Evolutionary conservation across 805 yeast species (phyloP).

Genomic region (Cyberlindnera meyerae): DNA sequence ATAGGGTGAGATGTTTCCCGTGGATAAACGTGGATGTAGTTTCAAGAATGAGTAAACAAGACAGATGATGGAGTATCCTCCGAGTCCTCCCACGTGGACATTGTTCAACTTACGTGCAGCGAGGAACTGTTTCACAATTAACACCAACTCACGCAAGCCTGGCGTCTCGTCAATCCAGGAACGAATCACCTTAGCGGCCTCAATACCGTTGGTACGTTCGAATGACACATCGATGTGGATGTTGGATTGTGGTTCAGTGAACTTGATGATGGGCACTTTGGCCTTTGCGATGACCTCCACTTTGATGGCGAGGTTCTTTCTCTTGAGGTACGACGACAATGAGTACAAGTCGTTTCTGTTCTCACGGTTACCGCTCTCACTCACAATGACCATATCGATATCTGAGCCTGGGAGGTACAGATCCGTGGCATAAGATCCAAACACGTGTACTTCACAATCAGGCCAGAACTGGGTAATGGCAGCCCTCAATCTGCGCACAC

Average conservation of each 20-base stretch:
- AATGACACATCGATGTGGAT: slow-evolving; percentile 88
- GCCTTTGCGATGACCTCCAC: slow-evolving; percentile 87
- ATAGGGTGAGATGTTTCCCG: slow-evolving; percentile 59
- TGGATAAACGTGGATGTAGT: slow-evolving; percentile 71
- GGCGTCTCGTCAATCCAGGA: slow-evolving; percentile 71
- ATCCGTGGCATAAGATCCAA: slow-evolving; percentile 94
- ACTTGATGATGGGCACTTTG: slow-evolving; percentile 90
- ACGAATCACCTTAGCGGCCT: slow-evolving; percentile 73
- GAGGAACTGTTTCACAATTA: slow-evolving; percentile 81
- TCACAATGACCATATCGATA: slow-evolving; percentile 85
- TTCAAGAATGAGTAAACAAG: slow-evolving; percentile 72
- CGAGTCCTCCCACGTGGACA: slow-evolving; percentile 90
- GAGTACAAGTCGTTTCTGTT: slow-evolving; percentile 64
- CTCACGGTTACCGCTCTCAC: slow-evolving; percentile 53
- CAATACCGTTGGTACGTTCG: slow-evolving; percentile 76
- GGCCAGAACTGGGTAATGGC: slow-evolving; percentile 63
- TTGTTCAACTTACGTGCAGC: slow-evolving; percentile 73
- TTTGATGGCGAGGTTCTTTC: slow-evolving; percentile 55
- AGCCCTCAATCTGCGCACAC: slow-evolving; percentile 54
- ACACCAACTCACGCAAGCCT: slow-evolving; percentile 75
- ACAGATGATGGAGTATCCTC: slow-evolving; percentile 92
- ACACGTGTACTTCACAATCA: slow-evolving; percentile 73
- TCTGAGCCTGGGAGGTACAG: slow-evolving; percentile 92
- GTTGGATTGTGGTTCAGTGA: slow-evolving; percentile 64
- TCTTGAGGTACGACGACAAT: slow-evolving; percentile 64